Evolutionary conservation across 2,329 filamentous ascomycete species (phyloP), one percentile per base, ranked within the genome.

Genomic region (Claviceps sp.): DNA sequence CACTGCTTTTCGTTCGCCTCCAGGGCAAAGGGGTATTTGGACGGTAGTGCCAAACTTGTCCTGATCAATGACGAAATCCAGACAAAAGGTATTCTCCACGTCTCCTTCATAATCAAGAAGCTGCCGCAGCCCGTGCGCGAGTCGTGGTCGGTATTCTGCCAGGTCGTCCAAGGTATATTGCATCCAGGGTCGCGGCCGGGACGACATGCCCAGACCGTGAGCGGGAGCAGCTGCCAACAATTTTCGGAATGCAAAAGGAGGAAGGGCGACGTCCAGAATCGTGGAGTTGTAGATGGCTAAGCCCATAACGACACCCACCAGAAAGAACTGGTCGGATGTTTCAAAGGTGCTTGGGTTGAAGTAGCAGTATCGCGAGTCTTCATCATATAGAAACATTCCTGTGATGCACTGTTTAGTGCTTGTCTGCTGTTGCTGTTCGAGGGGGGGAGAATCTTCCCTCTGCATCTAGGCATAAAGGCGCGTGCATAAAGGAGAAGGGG

Each of bases 211-310:
- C 22, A 72, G 69, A 16, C 74, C 72, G 11, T 78, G 73, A 1
- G 75, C 68, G n/a, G 88, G 86, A 1, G 84, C 85, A 8, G 87
- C 81, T 3, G 86, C 82, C 42, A 95, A 74, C 20, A 96, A 76
- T 65, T 95, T 95, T 57, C 88, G 83, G 63, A 95, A 96, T 1
- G 86, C 84, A 64, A 95, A 95, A 0, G 89, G 86, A 1, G 90
- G 90, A 20, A 96, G 76, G 2, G 88, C 86, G 48, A 95, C 79
- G 62, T 95, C 90, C 18, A 96, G 73, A 58, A 95, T 95, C 0
- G 88, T 95, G 2, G 88, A 94, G 66, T 96, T 95, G 70, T 95
- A 95, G 55, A 96, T 95, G 14, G 90, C 90, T 54, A 96, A 73
- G 0, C 90, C 90, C 51, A 96, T 76, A 7, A 95, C 76, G 13